These are phyloP conservation scores for Eucalyptus melliodora DNA, from an alignment of 345 rosid genomes.

Conservation along the genomic window DNA sequence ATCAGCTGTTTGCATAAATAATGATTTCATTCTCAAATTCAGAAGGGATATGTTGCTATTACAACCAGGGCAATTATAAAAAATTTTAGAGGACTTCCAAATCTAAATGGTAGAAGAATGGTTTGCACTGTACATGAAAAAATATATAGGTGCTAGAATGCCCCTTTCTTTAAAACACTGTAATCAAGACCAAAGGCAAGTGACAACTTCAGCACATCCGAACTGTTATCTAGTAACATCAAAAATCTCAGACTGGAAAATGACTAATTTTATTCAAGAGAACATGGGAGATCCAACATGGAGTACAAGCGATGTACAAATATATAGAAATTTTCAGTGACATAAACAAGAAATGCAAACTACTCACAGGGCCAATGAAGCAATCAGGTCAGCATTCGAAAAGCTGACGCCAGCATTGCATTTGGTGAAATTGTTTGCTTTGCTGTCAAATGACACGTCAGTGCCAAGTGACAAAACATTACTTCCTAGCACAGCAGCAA, in stretches of 20 bases:
- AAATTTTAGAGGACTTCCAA: neutral
- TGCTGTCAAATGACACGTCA: constrained; percentile 65
- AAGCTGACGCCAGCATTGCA: constrained; percentile 67
- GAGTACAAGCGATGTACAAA: neutral
- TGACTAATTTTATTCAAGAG: neutral
- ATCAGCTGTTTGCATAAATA: neutral
- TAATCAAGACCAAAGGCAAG: neutral
- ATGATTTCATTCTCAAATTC: neutral
- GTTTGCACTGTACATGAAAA: neutral
- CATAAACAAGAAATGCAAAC: neutral
- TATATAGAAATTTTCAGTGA: neutral
- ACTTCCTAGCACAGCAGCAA: constrained; percentile 67
- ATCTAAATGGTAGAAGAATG: neutral
- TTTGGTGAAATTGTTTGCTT: constrained; percentile 55
- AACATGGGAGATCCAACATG: neutral
- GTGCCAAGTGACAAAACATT: constrained; percentile 48
- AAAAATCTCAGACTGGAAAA: neutral
- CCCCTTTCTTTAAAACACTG: neutral
- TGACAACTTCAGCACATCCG: neutral
- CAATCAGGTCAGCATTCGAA: constrained; percentile 51
- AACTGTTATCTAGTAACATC: neutral
- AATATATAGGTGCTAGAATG: neutral
- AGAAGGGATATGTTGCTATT: neutral
- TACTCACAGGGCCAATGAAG: constrained; percentile 64
- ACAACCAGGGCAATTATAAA: neutral